phyloP scores from a whole-genome alignment of 306 rosid genomes.

The Castanea sativa region DNA sequence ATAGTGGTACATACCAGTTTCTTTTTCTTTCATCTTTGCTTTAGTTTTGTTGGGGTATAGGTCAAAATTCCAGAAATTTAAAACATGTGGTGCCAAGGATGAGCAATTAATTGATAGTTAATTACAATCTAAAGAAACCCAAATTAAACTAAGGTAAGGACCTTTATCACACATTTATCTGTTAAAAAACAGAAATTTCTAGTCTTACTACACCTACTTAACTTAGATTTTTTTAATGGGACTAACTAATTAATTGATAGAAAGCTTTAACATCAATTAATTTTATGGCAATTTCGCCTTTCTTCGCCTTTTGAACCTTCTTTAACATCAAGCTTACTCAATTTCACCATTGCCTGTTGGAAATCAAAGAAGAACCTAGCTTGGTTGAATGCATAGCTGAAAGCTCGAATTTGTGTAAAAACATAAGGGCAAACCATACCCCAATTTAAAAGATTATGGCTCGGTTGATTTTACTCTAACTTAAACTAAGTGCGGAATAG shows the following conservation, averaged over 20 bases:
- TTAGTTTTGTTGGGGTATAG: too few species aligned
- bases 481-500: too few species aligned
- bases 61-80: background rate
- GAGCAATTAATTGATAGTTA: background rate
- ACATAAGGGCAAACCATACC: too few species aligned
- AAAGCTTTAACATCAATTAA: conserved; percentile 30
- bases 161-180: background rate
- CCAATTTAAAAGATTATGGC: too few species aligned
- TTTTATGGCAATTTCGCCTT: conserved; percentile 47
- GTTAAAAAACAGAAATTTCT: background rate
- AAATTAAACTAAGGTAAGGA: background rate
- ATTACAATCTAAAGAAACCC: background rate
- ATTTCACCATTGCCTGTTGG: conserved; percentile 73
- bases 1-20: too few species aligned
- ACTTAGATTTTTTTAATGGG: background rate
- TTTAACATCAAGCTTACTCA: conserved; percentile 68
- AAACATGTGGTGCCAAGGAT: background rate
- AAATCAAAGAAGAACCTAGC: conserved; percentile 77
- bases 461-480: too few species aligned
- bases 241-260: background rate
- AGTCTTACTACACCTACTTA: background rate
- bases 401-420: too few species aligned
- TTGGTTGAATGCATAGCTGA: conserved; percentile 52
- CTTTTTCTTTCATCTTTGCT: too few species aligned
- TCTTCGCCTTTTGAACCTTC: conserved; percentile 56